Percentiles rank a stretch among this genome's conserved stretches.
phyloP scores from a whole-genome alignment of 148 eudicot species.

The Hydrangea macrophylla region DNA sequence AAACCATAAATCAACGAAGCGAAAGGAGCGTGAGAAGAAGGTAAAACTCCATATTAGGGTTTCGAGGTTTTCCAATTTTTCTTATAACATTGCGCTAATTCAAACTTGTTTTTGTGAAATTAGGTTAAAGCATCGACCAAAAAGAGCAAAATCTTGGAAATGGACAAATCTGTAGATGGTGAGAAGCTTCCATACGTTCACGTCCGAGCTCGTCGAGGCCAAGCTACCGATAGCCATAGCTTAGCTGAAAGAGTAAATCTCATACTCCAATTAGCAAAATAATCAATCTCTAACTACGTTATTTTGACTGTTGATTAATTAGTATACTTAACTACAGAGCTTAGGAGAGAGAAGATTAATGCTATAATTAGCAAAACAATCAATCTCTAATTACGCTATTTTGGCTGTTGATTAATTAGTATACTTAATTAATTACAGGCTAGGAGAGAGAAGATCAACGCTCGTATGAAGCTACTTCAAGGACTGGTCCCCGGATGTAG shows the following conservation, averaged over 20 bases:
- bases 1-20: conserved; percentile 54
- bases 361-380: conserved; percentile 16
- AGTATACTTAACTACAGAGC: conserved; percentile 74
- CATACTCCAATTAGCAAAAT: conserved; percentile 20
- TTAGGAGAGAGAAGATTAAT: conserved; percentile 81
- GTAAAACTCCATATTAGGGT: conserved; percentile 21
- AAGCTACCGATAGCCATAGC: conserved; percentile 98
- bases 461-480: conserved; percentile 93
- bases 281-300: conserved; percentile 4
- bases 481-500: conserved; percentile 97
- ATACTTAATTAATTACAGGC: conserved; percentile 67
- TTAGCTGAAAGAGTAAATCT: conserved; percentile 88
- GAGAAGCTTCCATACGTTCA: conserved; percentile 95
- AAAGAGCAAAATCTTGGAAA: conserved; percentile 58
- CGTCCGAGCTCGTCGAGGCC: conserved; percentile 92
- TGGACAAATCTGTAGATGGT: conserved; percentile 35
- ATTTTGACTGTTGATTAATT: not conserved
- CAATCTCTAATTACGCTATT: conserved; percentile 1
- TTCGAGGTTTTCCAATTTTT: conserved; percentile 1
- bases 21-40: conserved; percentile 85
- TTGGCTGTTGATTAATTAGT: not conserved
- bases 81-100: conserved; percentile 9
- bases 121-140: conserved; percentile 67
- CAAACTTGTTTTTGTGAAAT: conserved; percentile 10
- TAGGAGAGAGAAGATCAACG: conserved; percentile 96